Base-by-base conservation (phyloP, 163 green algal genomes). In the Chloroidium sp. region DNA sequence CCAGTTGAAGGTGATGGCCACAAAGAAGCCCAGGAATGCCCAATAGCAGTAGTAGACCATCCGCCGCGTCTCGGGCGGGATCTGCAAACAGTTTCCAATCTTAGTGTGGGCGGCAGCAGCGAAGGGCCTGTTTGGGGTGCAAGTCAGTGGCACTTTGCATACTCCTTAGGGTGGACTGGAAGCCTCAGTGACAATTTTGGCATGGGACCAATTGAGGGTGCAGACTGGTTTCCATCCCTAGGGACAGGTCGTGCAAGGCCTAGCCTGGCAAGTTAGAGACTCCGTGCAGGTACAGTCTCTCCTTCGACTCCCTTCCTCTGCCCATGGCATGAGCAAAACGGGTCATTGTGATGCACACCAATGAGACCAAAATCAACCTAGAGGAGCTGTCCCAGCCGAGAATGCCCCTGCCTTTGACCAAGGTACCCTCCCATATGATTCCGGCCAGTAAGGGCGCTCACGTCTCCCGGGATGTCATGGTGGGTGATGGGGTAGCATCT, bases 391-490 rank as follows among this genome's bases (percentile, higher is more conserved):
- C 67, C 67, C 8, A 61, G 2, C 58, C 67, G 36, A 36, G 36
- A 36, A 36, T 36, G 36, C 36, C 36, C 36, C 36, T 36, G 36
- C 36, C 36, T 36, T 36, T 36, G 36, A 36, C 36, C 36, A 36
- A 36, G 36, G 36, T 36, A 36, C 36, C 36, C 36, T 36, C 36
- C 36, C 36, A 13, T 74, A 74, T 74, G 10, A 74, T 74, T 13
- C 68, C 13, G 68, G 68, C 68, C 13, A 74, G 36, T 36, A 36
- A 36, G 74, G 14, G n/a, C 61, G 69, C 79, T 3, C 79, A 83
- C 82, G 59, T 93, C 89, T 69, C 77, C 88, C 61, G 77, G 76
- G 61, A 93, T 93, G 84, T 93, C 88, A 83, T 92, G 89, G 77
- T 90, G 82, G 60, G 85, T 69, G 78, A 89, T 80, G 14, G 86